Evolutionary conservation across 202 grass and related monocot genomes (phyloP).

Genomic region (Saccharum hybrid): DNA sequence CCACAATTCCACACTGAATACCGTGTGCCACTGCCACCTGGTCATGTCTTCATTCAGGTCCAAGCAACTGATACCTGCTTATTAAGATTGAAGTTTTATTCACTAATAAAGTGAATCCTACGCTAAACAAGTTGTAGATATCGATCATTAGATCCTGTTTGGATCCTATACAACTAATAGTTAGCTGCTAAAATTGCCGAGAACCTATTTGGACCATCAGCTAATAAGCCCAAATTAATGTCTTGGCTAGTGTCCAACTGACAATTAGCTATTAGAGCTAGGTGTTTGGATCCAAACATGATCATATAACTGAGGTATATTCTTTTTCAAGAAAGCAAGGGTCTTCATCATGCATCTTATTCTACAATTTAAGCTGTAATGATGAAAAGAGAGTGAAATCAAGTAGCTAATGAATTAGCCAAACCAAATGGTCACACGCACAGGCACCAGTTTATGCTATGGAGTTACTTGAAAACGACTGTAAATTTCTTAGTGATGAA

Average conservation of each 20-base stretch:
- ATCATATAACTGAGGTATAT: no score
- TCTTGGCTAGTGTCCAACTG: no score
- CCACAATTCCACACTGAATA: not conserved
- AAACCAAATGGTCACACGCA: not conserved
- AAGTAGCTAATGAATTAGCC: not conserved
- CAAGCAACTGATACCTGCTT: constrained; percentile 66
- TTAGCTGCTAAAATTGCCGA: no score
- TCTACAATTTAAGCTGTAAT: not conserved
- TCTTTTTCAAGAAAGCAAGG: no score
- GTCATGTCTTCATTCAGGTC: constrained; percentile 74
- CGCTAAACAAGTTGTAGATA: not conserved
- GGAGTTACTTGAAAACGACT: no score
- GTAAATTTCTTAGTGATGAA: no score
- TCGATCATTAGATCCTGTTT: no score
- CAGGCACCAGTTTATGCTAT: not conserved
- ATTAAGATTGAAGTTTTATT: constrained; percentile 34
- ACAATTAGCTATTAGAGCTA: no score
- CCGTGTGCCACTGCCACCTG: constrained; percentile 39
- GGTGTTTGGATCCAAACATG: no score
- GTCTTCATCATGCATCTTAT: not conserved
- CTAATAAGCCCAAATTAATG: no score
- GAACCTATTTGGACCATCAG: no score
- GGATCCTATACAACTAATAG: no score
- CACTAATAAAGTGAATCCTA: constrained; percentile 10
- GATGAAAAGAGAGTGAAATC: not conserved